A percentile compares a stretch with the other conserved stretches of the same genome.
phyloP scores from a whole-genome alignment of 371 early-diverging fungal genomes.

The Zancudomyces culisetae region DNA sequence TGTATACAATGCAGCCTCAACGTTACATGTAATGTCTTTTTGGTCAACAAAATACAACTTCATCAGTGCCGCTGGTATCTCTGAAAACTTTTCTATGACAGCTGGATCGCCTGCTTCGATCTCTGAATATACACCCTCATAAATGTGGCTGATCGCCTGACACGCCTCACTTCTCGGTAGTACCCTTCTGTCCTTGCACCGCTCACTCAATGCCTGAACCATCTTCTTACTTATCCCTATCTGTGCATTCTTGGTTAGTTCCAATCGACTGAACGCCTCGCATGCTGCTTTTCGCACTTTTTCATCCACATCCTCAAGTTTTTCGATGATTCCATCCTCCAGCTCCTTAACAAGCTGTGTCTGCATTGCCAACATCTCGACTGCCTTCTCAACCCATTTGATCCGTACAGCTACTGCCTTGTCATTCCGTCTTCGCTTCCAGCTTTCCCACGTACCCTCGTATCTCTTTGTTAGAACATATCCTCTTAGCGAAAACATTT shows the following conservation, averaged over 20 bases:
- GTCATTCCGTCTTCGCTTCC: conserved; percentile 63
- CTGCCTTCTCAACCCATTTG: conserved; percentile 51
- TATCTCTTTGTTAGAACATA: conserved; percentile 49
- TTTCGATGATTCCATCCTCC: conserved; percentile 38
- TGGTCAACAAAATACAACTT: conserved; percentile 67
- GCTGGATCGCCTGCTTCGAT: conserved; percentile 28
- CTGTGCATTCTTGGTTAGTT: conserved; percentile 28
- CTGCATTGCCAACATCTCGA: conserved; percentile 41
- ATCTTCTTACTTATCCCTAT: conserved; percentile 32
- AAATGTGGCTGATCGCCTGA: conserved; percentile 43
- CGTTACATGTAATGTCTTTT: conserved; percentile 39
- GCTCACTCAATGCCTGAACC: conserved; percentile 39
- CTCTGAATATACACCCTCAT: conserved; percentile 41
- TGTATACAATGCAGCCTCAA: conserved; percentile 41
- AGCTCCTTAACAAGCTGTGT: conserved; percentile 45
- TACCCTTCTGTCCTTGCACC: conserved; percentile 77
- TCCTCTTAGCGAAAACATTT: conserved; percentile 60
- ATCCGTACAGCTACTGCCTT: conserved; percentile 43
- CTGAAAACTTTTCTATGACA: conserved; percentile 34
- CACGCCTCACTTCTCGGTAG: conserved; percentile 54
- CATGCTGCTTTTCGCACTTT: conserved; percentile 66
- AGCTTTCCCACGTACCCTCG: conserved; percentile 68
- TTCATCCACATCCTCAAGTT: conserved; percentile 79
- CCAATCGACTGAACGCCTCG: conserved; percentile 41
- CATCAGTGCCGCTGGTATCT: conserved; percentile 64